phyloP scores from a whole-genome alignment of 352 stramenopile genomes.

The Ophiocytium majus region DNA sequence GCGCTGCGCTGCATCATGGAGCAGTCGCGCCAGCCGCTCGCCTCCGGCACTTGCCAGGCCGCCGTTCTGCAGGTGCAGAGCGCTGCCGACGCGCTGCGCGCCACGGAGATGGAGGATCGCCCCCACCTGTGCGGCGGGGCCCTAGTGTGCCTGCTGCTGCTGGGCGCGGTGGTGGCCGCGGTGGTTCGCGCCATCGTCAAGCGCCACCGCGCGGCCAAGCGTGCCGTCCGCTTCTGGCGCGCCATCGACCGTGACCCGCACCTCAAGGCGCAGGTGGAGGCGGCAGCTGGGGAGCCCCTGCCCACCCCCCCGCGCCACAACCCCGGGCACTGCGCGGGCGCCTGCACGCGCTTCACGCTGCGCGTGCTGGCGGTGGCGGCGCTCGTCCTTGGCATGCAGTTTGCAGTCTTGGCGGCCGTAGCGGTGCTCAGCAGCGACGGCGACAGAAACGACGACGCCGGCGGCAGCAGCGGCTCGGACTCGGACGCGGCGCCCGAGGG shows the following conservation, averaged over 20 bases:
- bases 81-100: not conserved
- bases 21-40: not conserved
- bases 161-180: not conserved
- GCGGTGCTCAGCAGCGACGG: not conserved
- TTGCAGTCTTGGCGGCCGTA: not conserved
- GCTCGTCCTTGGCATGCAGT: not conserved
- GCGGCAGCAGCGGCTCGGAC: not conserved
- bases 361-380: not conserved
- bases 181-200: not conserved
- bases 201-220: not conserved
- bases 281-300: not conserved
- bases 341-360: not conserved
- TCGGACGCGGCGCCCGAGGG: not conserved
- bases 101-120: not conserved
- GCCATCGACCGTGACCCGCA: conserved; percentile 15
- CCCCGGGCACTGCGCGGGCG: not conserved
- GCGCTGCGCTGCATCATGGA: conserved; percentile 14
- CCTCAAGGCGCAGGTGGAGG: conserved; percentile 5
- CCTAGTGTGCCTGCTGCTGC: not conserved
- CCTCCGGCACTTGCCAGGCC: not conserved
- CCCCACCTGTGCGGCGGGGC: not conserved
- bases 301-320: not conserved
- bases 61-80: not conserved
- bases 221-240: not conserved
- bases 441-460: not conserved